Base-by-base conservation (phyloP, 164 flowering plant species). In the Protea cynaroides region DNA sequence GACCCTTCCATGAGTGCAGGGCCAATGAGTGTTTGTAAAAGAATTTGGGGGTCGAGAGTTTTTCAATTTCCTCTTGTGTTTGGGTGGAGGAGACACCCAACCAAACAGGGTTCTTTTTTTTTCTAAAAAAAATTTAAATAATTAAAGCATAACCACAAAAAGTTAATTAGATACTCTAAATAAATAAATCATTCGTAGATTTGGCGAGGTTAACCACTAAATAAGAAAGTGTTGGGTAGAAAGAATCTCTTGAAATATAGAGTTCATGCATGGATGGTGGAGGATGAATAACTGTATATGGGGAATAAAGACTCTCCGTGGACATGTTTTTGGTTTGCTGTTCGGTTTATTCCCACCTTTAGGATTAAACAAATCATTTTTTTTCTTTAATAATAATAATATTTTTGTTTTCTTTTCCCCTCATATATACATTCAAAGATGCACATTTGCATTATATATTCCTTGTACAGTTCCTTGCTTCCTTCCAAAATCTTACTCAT, bases 311-410 rank as follows among this genome's bases (percentile, higher is more conserved):
- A 56, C 54, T 65, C 49, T 17, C 58, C 59, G 43, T 55, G 18
- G 46, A 65, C 24, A 68, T 68, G 76, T 12, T 40, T 50, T 37
- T 12, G 66, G 46, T 63, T 63, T 38, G 54, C 63, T 69, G 61
- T 58, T 37, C 25, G 71, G 54, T 51, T 65, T 69, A 65, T 64
- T 69, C 66, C 66, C 37, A 69, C 56, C 72, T 69, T 73, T 69
- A 25, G 34, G 76, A 53, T 49, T 73, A 49, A 65, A 61, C 18
- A 22, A 62, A 50, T 11, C 65, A 21, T 34, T 8, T 52, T 25
- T 38, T 46, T 19, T n/a, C 52, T 61, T 51, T n/a, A n/a, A n/a
- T n/a, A n/a, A n/a, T n/a, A n/a, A n/a, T n/a, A n/a, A n/a, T n/a
- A n/a, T 53, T 29, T 29, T 0, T 4, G 1, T 29, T 29, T 29